A percentile compares a stretch with the other conserved stretches of the same genome.
phyloP scores from a whole-genome alignment of 2,329 filamentous ascomycete species.

The Lachnellula cervina region DNA sequence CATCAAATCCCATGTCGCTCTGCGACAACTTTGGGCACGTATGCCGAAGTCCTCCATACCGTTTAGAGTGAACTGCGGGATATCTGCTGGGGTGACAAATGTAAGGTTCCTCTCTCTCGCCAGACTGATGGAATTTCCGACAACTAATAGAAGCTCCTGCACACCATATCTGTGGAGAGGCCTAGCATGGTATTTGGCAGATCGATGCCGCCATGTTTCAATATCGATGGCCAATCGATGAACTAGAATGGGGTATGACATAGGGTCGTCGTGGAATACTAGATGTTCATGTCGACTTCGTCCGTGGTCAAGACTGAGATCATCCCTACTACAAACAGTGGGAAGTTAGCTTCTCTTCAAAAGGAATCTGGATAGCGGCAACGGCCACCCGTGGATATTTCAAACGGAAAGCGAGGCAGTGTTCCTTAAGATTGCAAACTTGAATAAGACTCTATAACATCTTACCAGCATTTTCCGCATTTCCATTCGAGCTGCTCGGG shows the following conservation, averaged over 20 bases:
- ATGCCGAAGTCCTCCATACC: too few species aligned
- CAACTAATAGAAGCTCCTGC: background rate
- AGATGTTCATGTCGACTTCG: background rate
- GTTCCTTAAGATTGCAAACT: background rate
- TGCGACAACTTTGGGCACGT: too few species aligned
- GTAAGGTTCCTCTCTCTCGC: background rate
- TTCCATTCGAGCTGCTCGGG: background rate
- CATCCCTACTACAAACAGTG: too few species aligned
- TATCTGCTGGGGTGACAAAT: background rate
- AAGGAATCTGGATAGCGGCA: too few species aligned
- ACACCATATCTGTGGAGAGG: background rate
- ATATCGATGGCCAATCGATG: background rate
- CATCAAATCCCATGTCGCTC: too few species aligned
- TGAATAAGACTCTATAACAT: background rate
- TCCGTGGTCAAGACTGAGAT: too few species aligned
- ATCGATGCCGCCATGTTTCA: background rate
- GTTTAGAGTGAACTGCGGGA: background rate
- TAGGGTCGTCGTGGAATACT: too few species aligned
- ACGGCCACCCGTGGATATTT: too few species aligned
- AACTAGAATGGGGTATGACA: background rate
- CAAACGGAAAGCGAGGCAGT: too few species aligned
- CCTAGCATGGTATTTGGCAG: background rate
- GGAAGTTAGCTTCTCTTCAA: too few species aligned
- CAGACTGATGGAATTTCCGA: background rate
- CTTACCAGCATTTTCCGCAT: background rate